A percentile compares a stretch with the other conserved stretches of the same genome.
phyloP scores from a whole-genome alignment of 225 moss, liverwort and hornwort species.

The Straminergon stramineum region DNA sequence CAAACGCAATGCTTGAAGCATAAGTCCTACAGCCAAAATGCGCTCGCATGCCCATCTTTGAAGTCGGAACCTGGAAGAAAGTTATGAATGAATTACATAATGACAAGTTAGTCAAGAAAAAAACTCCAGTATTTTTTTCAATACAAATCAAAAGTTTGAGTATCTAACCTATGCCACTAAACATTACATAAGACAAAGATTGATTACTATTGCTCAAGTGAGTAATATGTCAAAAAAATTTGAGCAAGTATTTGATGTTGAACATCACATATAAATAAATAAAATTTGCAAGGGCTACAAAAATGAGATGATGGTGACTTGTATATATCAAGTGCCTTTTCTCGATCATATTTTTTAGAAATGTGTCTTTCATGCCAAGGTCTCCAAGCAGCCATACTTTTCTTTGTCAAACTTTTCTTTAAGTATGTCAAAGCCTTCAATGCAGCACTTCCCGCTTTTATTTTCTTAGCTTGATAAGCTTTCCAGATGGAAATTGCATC shows the following conservation, averaged over 20 bases:
- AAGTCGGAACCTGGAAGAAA: neutral
- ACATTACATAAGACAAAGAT: neutral
- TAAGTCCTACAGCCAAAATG: slow-evolving; percentile 27
- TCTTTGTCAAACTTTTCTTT: slow-evolving; percentile 6
- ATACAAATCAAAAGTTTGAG: neutral
- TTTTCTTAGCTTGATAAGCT: slow-evolving; percentile 13
- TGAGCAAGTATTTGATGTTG: neutral
- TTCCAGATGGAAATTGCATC: slow-evolving; percentile 24
- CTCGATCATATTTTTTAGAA: neutral
- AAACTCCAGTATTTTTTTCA: neutral
- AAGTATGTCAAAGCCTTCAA: slow-evolving; percentile 26
- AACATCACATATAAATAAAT: neutral
- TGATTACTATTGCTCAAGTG: neutral
- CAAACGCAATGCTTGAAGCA: slow-evolving; percentile 18
- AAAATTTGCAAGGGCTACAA: neutral
- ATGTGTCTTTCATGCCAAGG: slow-evolving; percentile 17
- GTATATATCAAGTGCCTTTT: slow-evolving; percentile 18
- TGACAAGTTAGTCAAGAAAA: too few species aligned
- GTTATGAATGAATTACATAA: neutral
- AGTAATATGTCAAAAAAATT: neutral
- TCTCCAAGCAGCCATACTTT: slow-evolving; percentile 26
- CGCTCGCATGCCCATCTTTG: slow-evolving; percentile 33
- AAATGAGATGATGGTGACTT: slow-evolving; percentile 11
- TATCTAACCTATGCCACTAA: neutral
- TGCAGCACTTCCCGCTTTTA: neutral